phyloP scores from a whole-genome alignment of 345 rosid species.

The Theobroma cacao region DNA sequence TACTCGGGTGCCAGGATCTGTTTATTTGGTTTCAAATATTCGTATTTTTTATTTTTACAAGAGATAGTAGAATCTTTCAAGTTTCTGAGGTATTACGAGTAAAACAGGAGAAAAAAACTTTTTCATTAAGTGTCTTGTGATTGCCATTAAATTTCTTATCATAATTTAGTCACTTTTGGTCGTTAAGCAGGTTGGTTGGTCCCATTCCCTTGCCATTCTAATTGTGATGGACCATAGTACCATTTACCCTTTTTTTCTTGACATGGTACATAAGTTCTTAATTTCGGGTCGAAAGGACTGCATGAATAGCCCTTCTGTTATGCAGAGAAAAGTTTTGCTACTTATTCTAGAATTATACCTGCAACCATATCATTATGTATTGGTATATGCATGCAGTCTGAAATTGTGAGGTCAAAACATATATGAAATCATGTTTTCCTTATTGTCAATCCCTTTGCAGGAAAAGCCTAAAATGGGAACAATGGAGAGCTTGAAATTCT shows the following conservation, averaged over 20 bases:
- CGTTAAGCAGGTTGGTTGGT: neutral
- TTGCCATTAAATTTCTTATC: neutral
- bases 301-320: neutral
- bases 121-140: neutral
- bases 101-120: neutral
- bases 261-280: neutral
- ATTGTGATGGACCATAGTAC: neutral
- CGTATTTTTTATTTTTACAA: neutral
- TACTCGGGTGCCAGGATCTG: neutral
- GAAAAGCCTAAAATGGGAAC: constrained; percentile 89
- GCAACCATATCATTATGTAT: neutral
- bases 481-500: constrained; percentile 96
- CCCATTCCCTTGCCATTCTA: neutral
- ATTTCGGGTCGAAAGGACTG: neutral
- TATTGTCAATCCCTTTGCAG: constrained; percentile 36
- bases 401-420: neutral
- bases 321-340: neutral
- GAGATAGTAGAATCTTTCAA: neutral
- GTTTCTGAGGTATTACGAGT: neutral
- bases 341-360: neutral
- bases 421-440: neutral
- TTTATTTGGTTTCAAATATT: neutral
- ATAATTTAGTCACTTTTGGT: neutral
- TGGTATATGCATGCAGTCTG: neutral
- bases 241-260: neutral